Evolutionary conservation across 164 flowering plant species (phyloP), one percentile per base, ranked within the genome.

Genomic region (Kalanchoe fedtschenkoi): DNA sequence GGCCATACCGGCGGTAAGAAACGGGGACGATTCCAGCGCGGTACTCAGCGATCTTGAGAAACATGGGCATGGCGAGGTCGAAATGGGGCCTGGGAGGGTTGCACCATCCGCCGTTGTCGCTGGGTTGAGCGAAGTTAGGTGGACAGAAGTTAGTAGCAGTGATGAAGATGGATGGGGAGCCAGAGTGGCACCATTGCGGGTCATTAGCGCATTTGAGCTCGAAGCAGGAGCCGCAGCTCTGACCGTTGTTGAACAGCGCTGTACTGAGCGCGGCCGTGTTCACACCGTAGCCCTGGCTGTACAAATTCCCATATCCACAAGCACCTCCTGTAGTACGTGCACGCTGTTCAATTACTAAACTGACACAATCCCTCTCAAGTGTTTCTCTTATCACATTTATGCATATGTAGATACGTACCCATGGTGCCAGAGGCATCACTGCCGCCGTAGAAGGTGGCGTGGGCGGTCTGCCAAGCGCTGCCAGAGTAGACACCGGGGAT

Each of bases 41-140:
- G 65, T 78, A 80, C 71, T 80, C 72, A 58, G 86, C 86, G 58
- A 81, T 76, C 65, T 79, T 77, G 70, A 81, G 78, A 73, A 81
- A 81, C 78, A 79, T 74, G 62, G 86, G 86, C 86, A 79, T 81
- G 64, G 86, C 80, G 62, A 81, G 80, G 46, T 81, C 86, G 65
- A 81, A 81, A 66, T 81, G 86, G 15, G 78, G 72, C 19, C 81
- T 73, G 14, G 83, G 86, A 5, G 86, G 86, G 71, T 81, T 81
- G 75, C 86, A 81, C 86, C 86, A 81, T 7, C 86, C 86, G 10
- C 86, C 86, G 58, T 79, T 76, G 76, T 81, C 80, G 53, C 42
- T 76, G 24, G 80, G 69, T 19, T 60, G 73, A 19, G 78, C 81
- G 57, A 69, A 81, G 41, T 81, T 81, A 0, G 85, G 83, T 3